Conservation (phyloP, 2,329 filamentous ascomycete genomes). For the Fusarium compactum region DNA sequence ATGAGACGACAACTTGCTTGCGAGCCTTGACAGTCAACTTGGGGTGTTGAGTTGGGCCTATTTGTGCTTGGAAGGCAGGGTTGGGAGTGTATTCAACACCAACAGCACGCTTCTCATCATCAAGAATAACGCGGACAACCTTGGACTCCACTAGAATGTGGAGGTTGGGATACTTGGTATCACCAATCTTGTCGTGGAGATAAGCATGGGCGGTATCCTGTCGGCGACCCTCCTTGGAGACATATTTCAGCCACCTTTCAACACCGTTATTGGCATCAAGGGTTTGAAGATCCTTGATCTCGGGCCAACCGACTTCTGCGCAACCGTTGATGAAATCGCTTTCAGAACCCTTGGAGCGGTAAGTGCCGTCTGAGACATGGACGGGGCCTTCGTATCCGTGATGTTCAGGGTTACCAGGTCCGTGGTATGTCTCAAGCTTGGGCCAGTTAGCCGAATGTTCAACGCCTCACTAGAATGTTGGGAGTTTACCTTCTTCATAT, state of each 20-base stretch:
- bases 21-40: slow-evolving; percentile 44
- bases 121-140: slow-evolving; percentile 66
- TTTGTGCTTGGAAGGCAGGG: slow-evolving; percentile 39
- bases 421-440: slow-evolving; percentile 68
- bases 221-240: slow-evolving; percentile 62
- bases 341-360: slow-evolving; percentile 54
- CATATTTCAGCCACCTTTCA: slow-evolving; percentile 54
- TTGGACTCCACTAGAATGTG: slow-evolving; percentile 69
- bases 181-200: slow-evolving; percentile 48
- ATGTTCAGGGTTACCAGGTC: slow-evolving; percentile 55
- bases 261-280: slow-evolving; percentile 56
- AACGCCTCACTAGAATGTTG: rapidly evolving
- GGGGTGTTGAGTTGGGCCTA: slow-evolving; percentile 15
- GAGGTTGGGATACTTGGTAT: slow-evolving; percentile 64
- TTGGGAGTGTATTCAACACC: slow-evolving; percentile 70
- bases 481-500: slow-evolving; percentile 47
- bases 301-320: slow-evolving; percentile 60
- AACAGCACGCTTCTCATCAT: slow-evolving; percentile 63
- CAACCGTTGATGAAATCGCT: slow-evolving; percentile 64
- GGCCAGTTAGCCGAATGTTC: background rate
- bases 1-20: slow-evolving; percentile 52
- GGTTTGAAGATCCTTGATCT: slow-evolving; percentile 66
- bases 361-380: slow-evolving; percentile 65
- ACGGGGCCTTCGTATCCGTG: slow-evolving; percentile 69
- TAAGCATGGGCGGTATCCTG: slow-evolving; percentile 69